Evolutionary conservation across 257 asterid species (phyloP).

Genomic region (Striga asiatica): DNA sequence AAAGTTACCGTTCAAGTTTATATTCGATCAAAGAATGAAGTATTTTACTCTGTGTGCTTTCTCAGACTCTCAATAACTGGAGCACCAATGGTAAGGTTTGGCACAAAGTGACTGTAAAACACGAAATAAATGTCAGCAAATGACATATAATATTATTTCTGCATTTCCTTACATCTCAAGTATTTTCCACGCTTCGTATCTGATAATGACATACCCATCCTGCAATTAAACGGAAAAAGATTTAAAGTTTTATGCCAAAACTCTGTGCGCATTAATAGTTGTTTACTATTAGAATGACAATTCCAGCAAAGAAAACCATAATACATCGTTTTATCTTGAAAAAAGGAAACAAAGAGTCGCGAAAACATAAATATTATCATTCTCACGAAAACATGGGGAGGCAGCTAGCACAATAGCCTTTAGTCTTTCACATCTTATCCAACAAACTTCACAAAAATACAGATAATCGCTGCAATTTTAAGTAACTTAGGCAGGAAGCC

Average conservation of each 20-base stretch:
- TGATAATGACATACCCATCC: conserved; percentile 77
- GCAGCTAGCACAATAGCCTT: neutral
- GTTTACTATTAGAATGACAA: neutral
- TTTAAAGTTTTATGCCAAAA: neutral
- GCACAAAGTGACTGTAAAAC: conserved; percentile 70
- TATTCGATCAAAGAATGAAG: neutral
- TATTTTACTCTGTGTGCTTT: conserved; percentile 63
- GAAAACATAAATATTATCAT: neutral
- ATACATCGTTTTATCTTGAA: too few species aligned
- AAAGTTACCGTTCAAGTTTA: neutral
- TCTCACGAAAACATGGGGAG: neutral
- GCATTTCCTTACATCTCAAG: neutral
- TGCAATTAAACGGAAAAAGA: conserved; percentile 30
- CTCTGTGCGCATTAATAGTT: neutral
- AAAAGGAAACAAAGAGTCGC: neutral
- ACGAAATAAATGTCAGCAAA: conserved; percentile 4
- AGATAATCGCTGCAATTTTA: neutral
- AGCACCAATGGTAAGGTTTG: conserved; percentile 88
- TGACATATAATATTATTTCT: neutral
- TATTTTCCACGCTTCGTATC: conserved; percentile 14
- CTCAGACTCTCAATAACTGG: conserved; percentile 84
- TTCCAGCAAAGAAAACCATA: neutral
- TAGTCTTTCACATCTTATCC: neutral
- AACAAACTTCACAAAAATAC: neutral
- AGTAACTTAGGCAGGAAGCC: neutral